phyloP scores from a whole-genome alignment of 2,329 filamentous ascomycete species.

The Penicillium sp. region DNA sequence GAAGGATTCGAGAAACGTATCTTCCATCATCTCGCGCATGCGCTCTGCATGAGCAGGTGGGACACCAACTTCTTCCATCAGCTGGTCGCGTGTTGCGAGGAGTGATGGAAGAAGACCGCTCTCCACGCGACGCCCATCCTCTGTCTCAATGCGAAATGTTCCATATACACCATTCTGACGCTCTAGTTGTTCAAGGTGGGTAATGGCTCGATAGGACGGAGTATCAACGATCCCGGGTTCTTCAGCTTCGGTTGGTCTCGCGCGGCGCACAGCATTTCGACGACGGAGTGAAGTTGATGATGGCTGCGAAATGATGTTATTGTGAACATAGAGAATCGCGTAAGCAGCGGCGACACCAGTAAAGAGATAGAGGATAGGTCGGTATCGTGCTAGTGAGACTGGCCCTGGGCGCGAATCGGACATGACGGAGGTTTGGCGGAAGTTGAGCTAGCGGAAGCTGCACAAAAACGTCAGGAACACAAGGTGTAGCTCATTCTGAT shows the following conservation, averaged over 20 bases:
- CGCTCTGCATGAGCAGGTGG: constrained; percentile 40
- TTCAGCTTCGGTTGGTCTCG: constrained; percentile 32
- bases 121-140: constrained; percentile 43
- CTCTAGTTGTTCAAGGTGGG: constrained; percentile 42
- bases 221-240: constrained; percentile 28
- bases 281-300: constrained; percentile 36
- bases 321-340: constrained; percentile 43
- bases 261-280: constrained; percentile 42
- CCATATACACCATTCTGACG: constrained; percentile 44
- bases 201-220: constrained; percentile 40
- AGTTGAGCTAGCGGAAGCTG: constrained; percentile 19
- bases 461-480: constrained; percentile 12
- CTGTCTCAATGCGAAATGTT: constrained; percentile 45
- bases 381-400: constrained; percentile 40
- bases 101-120: constrained; percentile 45
- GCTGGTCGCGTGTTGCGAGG: constrained; percentile 42
- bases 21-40: constrained; percentile 47
- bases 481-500: constrained; percentile 18
- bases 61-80: constrained; percentile 44
- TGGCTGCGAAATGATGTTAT: constrained; percentile 30
- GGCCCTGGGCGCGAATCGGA: constrained; percentile 33
- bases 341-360: constrained; percentile 45
- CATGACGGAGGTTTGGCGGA: constrained; percentile 32
- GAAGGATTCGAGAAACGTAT: constrained; percentile 46
- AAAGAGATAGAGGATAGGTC: constrained; percentile 43